Conservation (phyloP, 1,139 yeast genomes). For the Hyphopichia buzzinii region DNA sequence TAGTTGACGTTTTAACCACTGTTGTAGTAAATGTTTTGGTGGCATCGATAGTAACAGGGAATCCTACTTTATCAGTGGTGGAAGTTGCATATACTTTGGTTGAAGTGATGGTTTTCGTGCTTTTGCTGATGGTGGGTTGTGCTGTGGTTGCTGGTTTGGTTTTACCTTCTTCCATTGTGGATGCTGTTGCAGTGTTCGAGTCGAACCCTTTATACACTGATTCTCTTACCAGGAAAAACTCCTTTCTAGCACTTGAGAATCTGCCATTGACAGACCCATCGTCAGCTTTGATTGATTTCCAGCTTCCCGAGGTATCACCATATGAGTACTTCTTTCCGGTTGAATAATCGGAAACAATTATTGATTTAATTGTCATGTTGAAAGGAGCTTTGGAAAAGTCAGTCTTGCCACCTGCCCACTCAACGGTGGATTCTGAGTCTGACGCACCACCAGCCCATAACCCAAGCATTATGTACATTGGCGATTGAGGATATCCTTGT, state of each 20-base stretch:
- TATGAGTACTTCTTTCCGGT: slow-evolving; percentile 70
- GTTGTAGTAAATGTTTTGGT: not conserved
- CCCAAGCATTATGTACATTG: slow-evolving; percentile 70
- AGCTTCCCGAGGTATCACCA: slow-evolving; percentile 60
- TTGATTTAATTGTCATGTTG: slow-evolving; percentile 59
- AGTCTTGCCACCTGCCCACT: slow-evolving; percentile 84
- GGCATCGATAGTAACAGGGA: not conserved
- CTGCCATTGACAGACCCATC: slow-evolving; percentile 69
- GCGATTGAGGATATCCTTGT: slow-evolving; percentile 74
- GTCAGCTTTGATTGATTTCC: slow-evolving; percentile 65
- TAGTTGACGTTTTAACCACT: not conserved
- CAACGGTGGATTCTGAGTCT: slow-evolving; percentile 67
- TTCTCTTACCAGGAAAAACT: slow-evolving; percentile 38
- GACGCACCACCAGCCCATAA: slow-evolving; percentile 79
- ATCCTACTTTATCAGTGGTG: not conserved
- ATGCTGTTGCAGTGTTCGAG: no score
- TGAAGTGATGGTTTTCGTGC: not conserved
- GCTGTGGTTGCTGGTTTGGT: not conserved
- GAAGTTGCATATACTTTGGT: not conserved
- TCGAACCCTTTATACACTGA: not conserved
- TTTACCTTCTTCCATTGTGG: no score
- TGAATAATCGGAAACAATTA: slow-evolving; percentile 75
- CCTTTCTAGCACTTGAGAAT: slow-evolving; percentile 44
- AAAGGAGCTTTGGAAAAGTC: slow-evolving; percentile 67
- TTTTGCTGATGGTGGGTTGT: not conserved